These are phyloP conservation scores for Rhododendron ovatum DNA, from an alignment of 148 eudicot species.

Conservation along the genomic window DNA sequence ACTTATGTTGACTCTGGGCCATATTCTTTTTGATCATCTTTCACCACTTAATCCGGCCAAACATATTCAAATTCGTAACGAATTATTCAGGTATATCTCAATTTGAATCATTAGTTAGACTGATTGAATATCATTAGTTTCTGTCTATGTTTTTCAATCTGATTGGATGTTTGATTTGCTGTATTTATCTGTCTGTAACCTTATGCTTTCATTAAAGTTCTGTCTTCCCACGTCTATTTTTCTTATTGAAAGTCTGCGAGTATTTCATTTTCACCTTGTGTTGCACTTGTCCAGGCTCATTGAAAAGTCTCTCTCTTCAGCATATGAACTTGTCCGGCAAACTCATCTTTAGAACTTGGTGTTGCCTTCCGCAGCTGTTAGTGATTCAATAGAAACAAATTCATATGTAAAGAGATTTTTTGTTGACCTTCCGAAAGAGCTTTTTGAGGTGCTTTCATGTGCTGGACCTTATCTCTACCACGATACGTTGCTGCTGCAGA, in stretches of 20 bases:
- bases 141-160: neutral
- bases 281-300: constrained; percentile 46
- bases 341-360: constrained; percentile 33
- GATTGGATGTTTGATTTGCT: too few relatives aligned
- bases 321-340: constrained; percentile 55
- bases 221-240: neutral
- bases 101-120: neutral
- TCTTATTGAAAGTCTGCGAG: neutral
- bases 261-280: neutral
- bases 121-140: neutral
- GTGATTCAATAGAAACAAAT: constrained; percentile 40
- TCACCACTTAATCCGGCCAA: constrained; percentile 76
- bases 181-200: neutral
- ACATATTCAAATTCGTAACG: constrained; percentile 62
- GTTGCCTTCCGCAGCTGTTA: constrained; percentile 19
- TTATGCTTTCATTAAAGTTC: neutral
- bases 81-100: constrained; percentile 65
- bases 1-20: constrained; percentile 14
- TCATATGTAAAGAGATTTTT: constrained; percentile 23
- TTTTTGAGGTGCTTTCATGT: constrained; percentile 91
- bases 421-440: constrained; percentile 65
- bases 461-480: constrained; percentile 93
- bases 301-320: constrained; percentile 32
- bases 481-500: constrained; percentile 78
- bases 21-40: constrained; percentile 69